phyloP scores from a whole-genome alignment of 345 rosid species.

The Linum usitatissimum region DNA sequence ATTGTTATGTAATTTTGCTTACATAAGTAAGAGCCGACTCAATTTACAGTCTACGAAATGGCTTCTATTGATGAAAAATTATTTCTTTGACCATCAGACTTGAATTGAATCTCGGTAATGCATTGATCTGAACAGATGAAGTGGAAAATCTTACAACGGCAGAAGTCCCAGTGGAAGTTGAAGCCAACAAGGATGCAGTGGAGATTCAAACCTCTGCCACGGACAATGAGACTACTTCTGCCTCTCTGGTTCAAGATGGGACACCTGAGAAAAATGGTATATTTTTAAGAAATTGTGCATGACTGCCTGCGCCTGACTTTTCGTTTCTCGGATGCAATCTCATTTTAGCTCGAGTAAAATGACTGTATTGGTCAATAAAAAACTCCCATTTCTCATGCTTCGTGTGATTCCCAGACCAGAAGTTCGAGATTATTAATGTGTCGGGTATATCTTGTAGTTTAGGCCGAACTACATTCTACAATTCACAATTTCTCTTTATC shows the following conservation, averaged over 20 bases:
- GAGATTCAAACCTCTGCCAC: slow-evolving; percentile 31
- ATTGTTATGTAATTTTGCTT: no score
- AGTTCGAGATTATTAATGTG: no score
- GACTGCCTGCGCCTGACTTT: no score
- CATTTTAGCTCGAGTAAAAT: no score
- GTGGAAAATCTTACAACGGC: slow-evolving; percentile 31
- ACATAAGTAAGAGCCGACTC: background rate
- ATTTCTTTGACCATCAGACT: background rate
- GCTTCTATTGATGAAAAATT: background rate
- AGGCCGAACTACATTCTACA: no score
- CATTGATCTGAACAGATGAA: slow-evolving; percentile 11
- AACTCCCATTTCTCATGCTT: no score
- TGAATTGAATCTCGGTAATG: slow-evolving; percentile 1
- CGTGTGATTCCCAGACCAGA: no score
- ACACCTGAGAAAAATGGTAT: slow-evolving; percentile 24
- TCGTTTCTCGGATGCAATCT: no score
- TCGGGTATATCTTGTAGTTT: no score
- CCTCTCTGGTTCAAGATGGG: slow-evolving; percentile 20
- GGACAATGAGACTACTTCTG: slow-evolving; percentile 23
- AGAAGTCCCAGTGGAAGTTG: slow-evolving; percentile 24
- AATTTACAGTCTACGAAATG: no score
- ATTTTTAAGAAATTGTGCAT: background rate
- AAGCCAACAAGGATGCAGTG: slow-evolving; percentile 26
- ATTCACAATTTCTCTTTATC: no score
- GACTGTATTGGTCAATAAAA: no score